These are phyloP conservation scores for Neonectria coccinea DNA, from an alignment of 2,329 filamentous ascomycete genomes.

Conservation along the genomic window DNA sequence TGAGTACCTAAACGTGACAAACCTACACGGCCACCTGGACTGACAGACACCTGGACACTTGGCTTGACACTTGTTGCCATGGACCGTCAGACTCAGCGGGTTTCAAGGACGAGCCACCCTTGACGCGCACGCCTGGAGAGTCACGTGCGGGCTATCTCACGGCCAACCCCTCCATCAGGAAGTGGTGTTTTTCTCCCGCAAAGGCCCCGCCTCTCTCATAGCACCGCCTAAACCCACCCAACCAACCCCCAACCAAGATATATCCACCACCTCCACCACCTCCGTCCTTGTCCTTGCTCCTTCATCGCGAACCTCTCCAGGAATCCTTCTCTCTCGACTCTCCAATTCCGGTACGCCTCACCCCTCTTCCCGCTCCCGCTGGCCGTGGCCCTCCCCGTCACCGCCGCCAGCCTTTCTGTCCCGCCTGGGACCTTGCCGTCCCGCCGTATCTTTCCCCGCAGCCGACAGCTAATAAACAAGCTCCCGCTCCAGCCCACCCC, in stretches of 20 bases:
- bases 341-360: slow-evolving; percentile 35
- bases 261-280: slow-evolving; percentile 19
- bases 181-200: slow-evolving; percentile 50
- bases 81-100: not conserved
- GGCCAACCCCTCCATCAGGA: slow-evolving; percentile 50
- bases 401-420: not conserved
- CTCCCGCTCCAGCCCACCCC: slow-evolving; percentile 43
- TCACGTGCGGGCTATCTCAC: slow-evolving; percentile 51
- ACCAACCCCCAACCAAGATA: slow-evolving; percentile 45
- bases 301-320: slow-evolving; percentile 39
- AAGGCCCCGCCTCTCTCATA: slow-evolving; percentile 43
- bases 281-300: slow-evolving; percentile 33
- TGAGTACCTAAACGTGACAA: not conserved
- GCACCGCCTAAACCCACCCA: slow-evolving; percentile 25
- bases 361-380: not conserved
- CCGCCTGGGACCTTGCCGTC: slow-evolving; percentile 1
- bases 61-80: not conserved
- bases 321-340: slow-evolving; percentile 26
- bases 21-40: too few relatives aligned
- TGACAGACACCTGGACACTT: not conserved
- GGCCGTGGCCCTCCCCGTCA: not conserved
- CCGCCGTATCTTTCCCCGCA: slow-evolving; percentile 10
- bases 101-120: slow-evolving; percentile 28
- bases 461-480: slow-evolving; percentile 43
- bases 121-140: slow-evolving; percentile 37